Evolutionary conservation across 2,329 filamentous ascomycete species (phyloP).

Genomic region (Ascochyta viciae-villosae): DNA sequence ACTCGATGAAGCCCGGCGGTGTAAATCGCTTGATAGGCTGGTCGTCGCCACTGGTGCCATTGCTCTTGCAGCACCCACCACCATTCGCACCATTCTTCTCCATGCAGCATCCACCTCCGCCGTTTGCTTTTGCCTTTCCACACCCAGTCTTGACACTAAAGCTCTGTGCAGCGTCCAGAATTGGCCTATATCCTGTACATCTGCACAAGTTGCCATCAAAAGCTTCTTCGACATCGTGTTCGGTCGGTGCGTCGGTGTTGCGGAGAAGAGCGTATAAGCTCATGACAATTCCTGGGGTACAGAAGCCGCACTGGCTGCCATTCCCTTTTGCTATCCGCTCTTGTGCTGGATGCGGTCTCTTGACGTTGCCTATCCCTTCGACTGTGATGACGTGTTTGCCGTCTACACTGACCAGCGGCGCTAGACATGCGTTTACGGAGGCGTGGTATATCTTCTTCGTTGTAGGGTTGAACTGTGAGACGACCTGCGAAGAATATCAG

Average conservation of each 20-base stretch:
- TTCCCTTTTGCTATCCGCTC: constrained; percentile 90
- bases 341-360: constrained; percentile 86
- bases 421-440: constrained; percentile 93
- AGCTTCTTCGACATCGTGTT: constrained; percentile 89
- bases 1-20: constrained; percentile 90
- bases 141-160: constrained; percentile 71
- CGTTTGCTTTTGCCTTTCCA: constrained; percentile 63
- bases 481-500: constrained; percentile 58
- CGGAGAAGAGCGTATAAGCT: constrained; percentile 91
- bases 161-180: constrained; percentile 90
- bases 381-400: constrained; percentile 98
- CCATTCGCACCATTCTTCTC: constrained; percentile 53
- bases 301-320: constrained; percentile 95
- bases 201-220: constrained; percentile 97
- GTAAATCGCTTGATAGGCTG: constrained; percentile 71
- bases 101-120: constrained; percentile 76
- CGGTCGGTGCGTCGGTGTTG: constrained; percentile 78
- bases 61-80: constrained; percentile 54
- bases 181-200: constrained; percentile 94
- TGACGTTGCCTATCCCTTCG: constrained; percentile 90
- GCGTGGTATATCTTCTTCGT: constrained; percentile 95
- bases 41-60: constrained; percentile 42
- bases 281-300: constrained; percentile 97
- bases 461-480: constrained; percentile 92
- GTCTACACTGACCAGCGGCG: constrained; percentile 89